These are phyloP conservation scores for Aspergillaceae sp. DNA, from an alignment of 2,329 filamentous ascomycete genomes.

Conservation along the genomic window DNA sequence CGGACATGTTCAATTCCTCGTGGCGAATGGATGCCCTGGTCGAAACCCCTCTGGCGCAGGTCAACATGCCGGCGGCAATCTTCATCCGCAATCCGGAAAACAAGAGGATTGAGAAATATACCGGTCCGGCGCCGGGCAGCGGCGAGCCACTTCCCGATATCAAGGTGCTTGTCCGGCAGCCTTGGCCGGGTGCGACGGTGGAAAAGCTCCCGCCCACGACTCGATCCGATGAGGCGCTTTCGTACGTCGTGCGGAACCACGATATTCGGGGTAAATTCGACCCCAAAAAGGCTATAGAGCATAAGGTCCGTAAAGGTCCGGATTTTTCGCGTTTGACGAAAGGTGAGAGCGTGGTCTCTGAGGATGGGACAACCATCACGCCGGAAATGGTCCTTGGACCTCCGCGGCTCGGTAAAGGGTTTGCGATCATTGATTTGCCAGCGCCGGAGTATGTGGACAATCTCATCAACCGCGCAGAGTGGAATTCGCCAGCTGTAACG, in stretches of 20 bases:
- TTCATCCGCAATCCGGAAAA: conserved; percentile 57
- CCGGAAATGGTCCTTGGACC: conserved; percentile 79
- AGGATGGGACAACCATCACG: conserved; percentile 61
- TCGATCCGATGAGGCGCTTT: conserved; percentile 61
- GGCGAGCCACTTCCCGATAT: conserved; percentile 50
- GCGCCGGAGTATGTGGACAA: conserved; percentile 59
- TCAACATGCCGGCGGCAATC: conserved; percentile 59
- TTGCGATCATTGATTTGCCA: conserved; percentile 75
- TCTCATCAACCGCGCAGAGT: conserved; percentile 64
- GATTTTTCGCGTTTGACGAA: conserved; percentile 54
- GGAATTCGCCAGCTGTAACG: conserved; percentile 57
- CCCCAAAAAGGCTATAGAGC: conserved; percentile 50
- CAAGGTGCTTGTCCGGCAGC: conserved; percentile 62
- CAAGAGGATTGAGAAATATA: conserved; percentile 60
- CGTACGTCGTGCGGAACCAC: conserved; percentile 75
- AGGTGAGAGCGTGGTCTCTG: conserved; percentile 56
- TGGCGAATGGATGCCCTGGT: conserved; percentile 65
- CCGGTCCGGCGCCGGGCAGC: conserved; percentile 55
- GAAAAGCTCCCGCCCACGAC: conserved; percentile 58
- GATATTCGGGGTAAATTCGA: conserved; percentile 75
- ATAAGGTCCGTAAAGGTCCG: conserved; percentile 54
- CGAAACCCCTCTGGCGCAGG: conserved; percentile 57
- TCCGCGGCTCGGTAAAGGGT: conserved; percentile 57
- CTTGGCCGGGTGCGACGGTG: conserved; percentile 67
- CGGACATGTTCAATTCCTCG: conserved; percentile 67